Evolutionary conservation across 306 rosid genomes (phyloP), one percentile per base, ranked within the genome.

Genomic region (Comarum palustre): DNA sequence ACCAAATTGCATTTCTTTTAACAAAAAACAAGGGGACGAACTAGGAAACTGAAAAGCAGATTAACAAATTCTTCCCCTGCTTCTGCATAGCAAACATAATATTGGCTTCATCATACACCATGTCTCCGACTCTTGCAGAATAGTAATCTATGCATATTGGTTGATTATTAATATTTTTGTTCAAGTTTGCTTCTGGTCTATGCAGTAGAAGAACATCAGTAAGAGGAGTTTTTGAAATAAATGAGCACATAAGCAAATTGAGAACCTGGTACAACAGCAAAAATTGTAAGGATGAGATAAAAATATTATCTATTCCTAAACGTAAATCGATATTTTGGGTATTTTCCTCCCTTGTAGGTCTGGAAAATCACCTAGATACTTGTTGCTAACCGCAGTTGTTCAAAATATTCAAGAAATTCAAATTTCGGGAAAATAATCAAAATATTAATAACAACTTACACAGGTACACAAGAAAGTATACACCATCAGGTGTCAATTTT

Each of bases 51-150:
- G 12, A 74, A 20, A n/a, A 74, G 64, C 22, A 74, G 25, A 14
- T 74, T 36, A 8, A 48, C 71, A 22, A 63, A 74, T 13, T 73
- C 64, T 14, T 24, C 42, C 22, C 55, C 43, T 8, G 70, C 70
- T 34, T 76, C 75, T 5, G 80, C 71, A 17, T 76, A 76, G 27
- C 75, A 76, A 69, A 6, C 8, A 29, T 4, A 36, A 77, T 34
- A 0, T 0, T 7, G 4, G 2, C 22, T 17, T 69, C 66, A 19
- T 16, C 10, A 4, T 10, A 10, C 14, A 14, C 27, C 6, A 6
- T 11, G 14, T 50, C 25, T 1, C 34, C 51, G 2, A 5, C n/a
- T 25, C 8, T 62, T 31, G 9, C 70, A 62, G 60, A 31, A n/a
- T n/a, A 52, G 14, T 52, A 22, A 52, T 52, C 29, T 17, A 32